Evolutionary conservation across 495 filamentous ascomycete species (phyloP).

Genomic region (Xylaria sp.): DNA sequence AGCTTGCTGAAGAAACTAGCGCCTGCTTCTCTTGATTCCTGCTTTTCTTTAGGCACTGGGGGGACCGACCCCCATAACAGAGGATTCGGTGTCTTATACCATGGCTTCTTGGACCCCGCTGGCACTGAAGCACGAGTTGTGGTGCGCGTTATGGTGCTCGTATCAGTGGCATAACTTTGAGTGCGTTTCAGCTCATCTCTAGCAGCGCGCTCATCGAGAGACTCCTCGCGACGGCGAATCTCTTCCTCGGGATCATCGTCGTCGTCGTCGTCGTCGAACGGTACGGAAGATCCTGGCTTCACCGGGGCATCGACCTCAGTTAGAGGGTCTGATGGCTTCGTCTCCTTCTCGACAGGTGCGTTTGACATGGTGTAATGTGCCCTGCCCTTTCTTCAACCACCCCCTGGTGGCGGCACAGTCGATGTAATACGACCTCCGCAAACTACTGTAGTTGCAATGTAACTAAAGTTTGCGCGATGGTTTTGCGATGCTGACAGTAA

Average conservation of each 20-base stretch:
- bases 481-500: background rate
- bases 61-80: constrained; percentile 65
- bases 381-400: constrained; percentile 4
- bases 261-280: constrained; percentile 22
- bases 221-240: constrained; percentile 38
- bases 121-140: constrained; percentile 35
- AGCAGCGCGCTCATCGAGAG: constrained; percentile 33
- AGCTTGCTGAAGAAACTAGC: constrained; percentile 66
- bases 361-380: constrained; percentile 38
- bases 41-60: constrained; percentile 63
- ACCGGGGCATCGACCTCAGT: constrained; percentile 24
- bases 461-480: background rate
- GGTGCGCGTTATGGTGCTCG: constrained; percentile 47
- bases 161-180: constrained; percentile 53
- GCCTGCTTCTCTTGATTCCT: constrained; percentile 61
- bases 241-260: constrained; percentile 36
- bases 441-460: background rate
- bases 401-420: background rate
- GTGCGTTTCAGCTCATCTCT: constrained; percentile 48
- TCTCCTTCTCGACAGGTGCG: constrained; percentile 38
- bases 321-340: constrained; percentile 33
- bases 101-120: constrained; percentile 54
- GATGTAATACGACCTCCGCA: background rate
- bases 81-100: constrained; percentile 68
- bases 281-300: constrained; percentile 5